Evolutionary conservation across 2,329 filamentous ascomycete genomes (phyloP).

Genomic region (Fusarium sp.): DNA sequence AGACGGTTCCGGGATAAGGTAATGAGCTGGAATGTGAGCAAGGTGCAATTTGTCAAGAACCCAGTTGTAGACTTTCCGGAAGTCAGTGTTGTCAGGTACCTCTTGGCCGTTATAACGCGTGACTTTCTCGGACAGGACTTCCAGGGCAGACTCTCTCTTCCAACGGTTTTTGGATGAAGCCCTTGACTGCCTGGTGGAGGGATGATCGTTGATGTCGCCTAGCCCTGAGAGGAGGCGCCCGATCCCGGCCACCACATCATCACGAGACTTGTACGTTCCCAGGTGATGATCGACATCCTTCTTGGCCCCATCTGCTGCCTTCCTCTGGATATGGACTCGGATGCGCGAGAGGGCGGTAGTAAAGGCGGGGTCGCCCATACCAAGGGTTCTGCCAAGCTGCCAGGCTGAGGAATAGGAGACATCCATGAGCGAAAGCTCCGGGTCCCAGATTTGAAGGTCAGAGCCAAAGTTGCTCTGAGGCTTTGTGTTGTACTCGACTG

Average conservation of each 20-base stretch:
- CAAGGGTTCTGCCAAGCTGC: constrained; percentile 55
- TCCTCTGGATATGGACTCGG: neutral
- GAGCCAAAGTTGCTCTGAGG: constrained; percentile 47
- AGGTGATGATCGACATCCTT: neutral
- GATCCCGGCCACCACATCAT: neutral
- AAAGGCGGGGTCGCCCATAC: constrained; percentile 49
- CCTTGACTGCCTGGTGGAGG: too few relatives aligned
- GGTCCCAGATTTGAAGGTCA: constrained; percentile 55
- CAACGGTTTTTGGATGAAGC: neutral
- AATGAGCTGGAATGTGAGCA: constrained; percentile 52
- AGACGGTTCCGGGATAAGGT: constrained; percentile 50
- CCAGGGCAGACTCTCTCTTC: neutral
- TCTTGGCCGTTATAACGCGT: constrained; percentile 28
- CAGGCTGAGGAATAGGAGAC: constrained; percentile 57
- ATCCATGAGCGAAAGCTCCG: constrained; percentile 54
- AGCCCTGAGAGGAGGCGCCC: neutral
- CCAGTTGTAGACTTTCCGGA: constrained; percentile 49
- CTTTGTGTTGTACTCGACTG: constrained; percentile 14
- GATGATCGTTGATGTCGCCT: neutral
- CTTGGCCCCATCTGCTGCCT: neutral
- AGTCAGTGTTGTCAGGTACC: constrained; percentile 51
- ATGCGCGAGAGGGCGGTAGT: constrained; percentile 41
- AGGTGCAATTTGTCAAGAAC: constrained; percentile 53
- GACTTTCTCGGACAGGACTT: neutral
- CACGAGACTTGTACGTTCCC: neutral